A percentile compares a stretch with the other conserved stretches of the same genome.
phyloP scores from a whole-genome alignment of 1,284 basidiomycete species.

The Rhodotorula sp. region DNA sequence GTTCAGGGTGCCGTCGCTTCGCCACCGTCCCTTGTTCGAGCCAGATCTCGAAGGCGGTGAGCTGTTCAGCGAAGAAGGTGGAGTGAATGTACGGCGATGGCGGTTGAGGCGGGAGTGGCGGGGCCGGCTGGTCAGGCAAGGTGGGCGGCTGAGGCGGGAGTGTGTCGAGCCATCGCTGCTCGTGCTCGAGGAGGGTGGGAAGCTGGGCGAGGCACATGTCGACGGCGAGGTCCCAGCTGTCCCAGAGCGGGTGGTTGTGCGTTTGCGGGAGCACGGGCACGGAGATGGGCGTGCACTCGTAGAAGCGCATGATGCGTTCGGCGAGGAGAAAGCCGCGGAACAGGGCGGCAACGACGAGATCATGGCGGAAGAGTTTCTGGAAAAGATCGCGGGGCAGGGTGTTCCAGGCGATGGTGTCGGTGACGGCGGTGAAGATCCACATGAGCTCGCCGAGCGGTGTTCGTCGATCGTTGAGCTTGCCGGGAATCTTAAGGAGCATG shows the following conservation, averaged over 20 bases:
- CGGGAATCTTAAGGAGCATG: conserved; percentile 93
- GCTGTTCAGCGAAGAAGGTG: conserved; percentile 91
- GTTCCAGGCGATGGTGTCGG: conserved; percentile 98
- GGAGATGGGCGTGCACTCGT: conserved; percentile 94
- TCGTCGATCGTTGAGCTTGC: conserved; percentile 90
- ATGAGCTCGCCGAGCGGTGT: conserved; percentile 96
- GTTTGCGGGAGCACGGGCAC: conserved; percentile 87
- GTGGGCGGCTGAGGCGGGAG: conserved; percentile 34
- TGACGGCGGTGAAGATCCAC: conserved; percentile 99
- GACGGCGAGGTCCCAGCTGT: conserved; percentile 95
- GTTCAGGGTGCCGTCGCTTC: conserved; percentile 76
- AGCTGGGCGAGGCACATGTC: conserved; percentile 93
- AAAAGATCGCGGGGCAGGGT: conserved; percentile 92
- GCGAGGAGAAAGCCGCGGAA: conserved; percentile 97
- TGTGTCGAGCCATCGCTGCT: conserved; percentile 54
- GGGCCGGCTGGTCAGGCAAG: conserved; percentile 41
- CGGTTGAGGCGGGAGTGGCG: conserved; percentile 48
- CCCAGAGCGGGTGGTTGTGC: conserved; percentile 94
- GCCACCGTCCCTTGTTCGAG: conserved; percentile 71
- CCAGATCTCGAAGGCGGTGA: conserved; percentile 98
- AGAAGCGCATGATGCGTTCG: conserved; percentile 97
- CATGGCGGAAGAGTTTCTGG: conserved; percentile 89
- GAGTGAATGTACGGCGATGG: conserved; percentile 71
- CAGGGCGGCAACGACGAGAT: conserved; percentile 90
- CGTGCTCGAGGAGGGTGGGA: conserved; percentile 74